Base-by-base conservation (phyloP, 163 green algal species). In the Coccomyxa subellipsoidea region DNA sequence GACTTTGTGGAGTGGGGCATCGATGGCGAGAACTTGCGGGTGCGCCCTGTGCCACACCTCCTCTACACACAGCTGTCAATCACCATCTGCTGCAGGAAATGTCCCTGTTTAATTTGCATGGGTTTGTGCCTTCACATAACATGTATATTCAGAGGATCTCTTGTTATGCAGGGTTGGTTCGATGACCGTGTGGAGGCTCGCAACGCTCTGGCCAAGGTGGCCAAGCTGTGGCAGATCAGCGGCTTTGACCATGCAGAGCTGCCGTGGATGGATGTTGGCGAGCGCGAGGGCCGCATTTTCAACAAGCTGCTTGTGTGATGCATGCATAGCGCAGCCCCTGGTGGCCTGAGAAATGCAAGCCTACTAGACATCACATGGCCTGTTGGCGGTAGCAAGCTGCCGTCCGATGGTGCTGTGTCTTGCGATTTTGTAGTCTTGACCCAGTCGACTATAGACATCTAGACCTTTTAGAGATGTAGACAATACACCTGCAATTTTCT, bases 171-270 rank as follows among this genome's bases (percentile, higher is more conserved):
- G 76, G 91, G 90, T 59, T 99, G 97, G 95, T 96, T 99, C 90
- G 95, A 99, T 85, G 96, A 99, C 91, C 83, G 93, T 1, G 90
- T 95, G 40, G 96, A 99, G 88, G 93, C 88, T 35, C 90, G 94
- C 39, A 92, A 95, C 77, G 96, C 96, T 7, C 87, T 99, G 35
- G 81, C 83, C 77, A 95, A 95, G 85, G 87, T 98, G 82, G 79
- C 89, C 25, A 90, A 90, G 75, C 84, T 96, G 29, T 82, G 15
- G 23, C 54, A 54, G 31, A n/a, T 54, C 29, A 32, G 69, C 7
- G 38, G 38, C 35, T 80, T 94, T 38, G 83, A 90, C 72, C 84
- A 90, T 21, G 80, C 72, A 6, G 84, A 87, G 37, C 84, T 94
- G 83, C 89, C 90, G 0, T 93, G 79, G 79, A 70, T 83, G 69